Evolutionary conservation across 805 yeast genomes (phyloP).

Genomic region (Naumovozyma castellii): DNA sequence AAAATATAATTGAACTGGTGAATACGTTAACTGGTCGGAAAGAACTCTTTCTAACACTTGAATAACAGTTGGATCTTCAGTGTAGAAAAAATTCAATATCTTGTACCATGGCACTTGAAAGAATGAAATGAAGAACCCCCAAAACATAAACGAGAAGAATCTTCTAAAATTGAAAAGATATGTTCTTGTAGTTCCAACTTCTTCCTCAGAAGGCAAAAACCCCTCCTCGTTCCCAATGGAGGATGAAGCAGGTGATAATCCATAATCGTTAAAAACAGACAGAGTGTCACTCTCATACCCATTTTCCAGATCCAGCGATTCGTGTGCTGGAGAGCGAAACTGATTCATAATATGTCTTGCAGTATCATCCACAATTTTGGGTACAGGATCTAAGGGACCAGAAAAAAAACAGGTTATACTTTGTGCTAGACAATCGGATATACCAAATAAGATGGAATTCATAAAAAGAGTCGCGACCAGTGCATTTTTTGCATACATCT

Average conservation of each 20-base stretch:
- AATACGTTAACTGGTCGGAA: constrained; percentile 81
- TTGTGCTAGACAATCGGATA: constrained; percentile 90
- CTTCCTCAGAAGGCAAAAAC: no score
- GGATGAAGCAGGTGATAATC: constrained; percentile 8
- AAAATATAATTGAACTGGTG: constrained; percentile 72
- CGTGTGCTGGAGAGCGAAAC: constrained; percentile 2
- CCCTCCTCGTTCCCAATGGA: constrained; percentile 1
- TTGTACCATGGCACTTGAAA: constrained; percentile 85
- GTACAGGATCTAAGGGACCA: constrained; percentile 15
- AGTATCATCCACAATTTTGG: constrained; percentile 11
- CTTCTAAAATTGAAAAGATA: constrained; percentile 52
- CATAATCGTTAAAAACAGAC: constrained; percentile 26
- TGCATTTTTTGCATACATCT: constrained; percentile 53
- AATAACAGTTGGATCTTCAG: constrained; percentile 72
- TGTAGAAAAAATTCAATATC: constrained; percentile 66
- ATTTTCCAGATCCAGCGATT: constrained; percentile 3
- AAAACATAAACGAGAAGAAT: constrained; percentile 66
- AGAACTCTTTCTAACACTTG: constrained; percentile 79
- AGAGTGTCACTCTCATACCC: constrained; percentile 18
- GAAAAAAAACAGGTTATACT: constrained; percentile 38
- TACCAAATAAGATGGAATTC: constrained; percentile 71
- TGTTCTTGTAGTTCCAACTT: not conserved
- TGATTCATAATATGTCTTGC: constrained; percentile 8
- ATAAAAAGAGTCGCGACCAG: constrained; percentile 72
- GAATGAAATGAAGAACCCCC: constrained; percentile 82